phyloP scores from a whole-genome alignment of 768 basidiomycete species.

The Lenzites betulinus region DNA sequence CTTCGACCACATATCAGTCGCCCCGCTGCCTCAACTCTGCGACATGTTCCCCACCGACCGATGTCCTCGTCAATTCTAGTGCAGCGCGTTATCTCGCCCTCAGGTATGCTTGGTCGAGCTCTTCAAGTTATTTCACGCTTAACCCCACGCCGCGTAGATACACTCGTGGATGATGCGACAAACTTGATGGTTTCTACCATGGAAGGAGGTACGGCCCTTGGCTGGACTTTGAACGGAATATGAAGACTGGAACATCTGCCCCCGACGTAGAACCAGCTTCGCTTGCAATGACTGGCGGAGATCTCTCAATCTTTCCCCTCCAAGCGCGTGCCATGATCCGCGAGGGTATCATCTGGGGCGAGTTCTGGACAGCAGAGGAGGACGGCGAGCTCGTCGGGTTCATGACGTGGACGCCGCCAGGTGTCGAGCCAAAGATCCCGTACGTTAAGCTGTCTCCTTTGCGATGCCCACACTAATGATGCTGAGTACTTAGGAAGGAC shows the following conservation, averaged over 20 bases:
- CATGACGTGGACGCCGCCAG: conserved; percentile 6
- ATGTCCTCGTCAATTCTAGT: too few species aligned
- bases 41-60: too few species aligned
- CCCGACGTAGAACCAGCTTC: not conserved
- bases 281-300: not conserved
- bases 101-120: too few species aligned
- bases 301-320: not conserved
- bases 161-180: not conserved
- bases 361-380: conserved; percentile 4
- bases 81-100: too few species aligned
- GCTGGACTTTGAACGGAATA: not conserved
- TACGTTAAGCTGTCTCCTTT: not conserved
- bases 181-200: not conserved
- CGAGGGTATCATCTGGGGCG: conserved; percentile 4
- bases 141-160: not conserved
- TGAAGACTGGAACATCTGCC: not conserved
- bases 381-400: conserved; percentile 3
- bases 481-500: not conserved
- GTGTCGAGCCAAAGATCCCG: not conserved
- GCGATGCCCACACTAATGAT: not conserved
- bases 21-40: too few species aligned
- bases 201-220: not conserved
- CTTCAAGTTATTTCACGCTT: too few species aligned
- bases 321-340: not conserved
- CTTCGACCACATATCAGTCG: too few species aligned